phyloP scores from a whole-genome alignment of 176 grass and related monocot species.

The Bonia amplexicaulis region DNA sequence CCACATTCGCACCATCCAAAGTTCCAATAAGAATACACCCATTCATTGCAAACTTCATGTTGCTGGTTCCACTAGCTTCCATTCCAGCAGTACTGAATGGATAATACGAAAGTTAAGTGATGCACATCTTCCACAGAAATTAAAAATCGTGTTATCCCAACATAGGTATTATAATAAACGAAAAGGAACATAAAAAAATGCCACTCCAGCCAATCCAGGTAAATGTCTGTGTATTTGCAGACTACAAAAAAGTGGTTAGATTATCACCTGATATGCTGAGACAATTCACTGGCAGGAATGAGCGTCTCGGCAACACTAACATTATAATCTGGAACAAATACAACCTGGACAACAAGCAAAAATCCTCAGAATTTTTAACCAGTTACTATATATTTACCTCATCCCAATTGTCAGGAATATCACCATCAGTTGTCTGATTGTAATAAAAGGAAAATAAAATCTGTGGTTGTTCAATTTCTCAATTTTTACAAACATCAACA shows the following conservation, averaged over 20 bases:
- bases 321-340: constrained; percentile 99
- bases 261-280: constrained; percentile 93
- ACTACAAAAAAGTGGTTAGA: neutral
- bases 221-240: neutral
- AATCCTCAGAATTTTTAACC: constrained; percentile 12
- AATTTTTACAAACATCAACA: constrained; percentile 5
- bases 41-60: constrained; percentile 99
- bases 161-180: constrained; percentile 17
- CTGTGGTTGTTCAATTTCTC: neutral
- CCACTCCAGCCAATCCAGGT: neutral
- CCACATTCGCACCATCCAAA: constrained; percentile 96
- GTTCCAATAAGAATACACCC: constrained; percentile 93
- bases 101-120: constrained; percentile 28
- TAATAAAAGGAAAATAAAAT: neutral
- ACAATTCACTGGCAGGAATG: constrained; percentile 97
- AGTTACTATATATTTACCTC: neutral
- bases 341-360: constrained; percentile 66
- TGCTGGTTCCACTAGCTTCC: constrained; percentile 99
- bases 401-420: constrained; percentile 13
- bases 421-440: constrained; percentile 6
- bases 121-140: neutral
- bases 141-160: neutral
- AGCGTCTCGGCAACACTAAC: constrained; percentile 88
- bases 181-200: constrained; percentile 10
- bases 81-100: constrained; percentile 87